Evolutionary conservation across 2,329 filamentous ascomycete genomes (phyloP).

Genomic region (Cordyceps militaris): DNA sequence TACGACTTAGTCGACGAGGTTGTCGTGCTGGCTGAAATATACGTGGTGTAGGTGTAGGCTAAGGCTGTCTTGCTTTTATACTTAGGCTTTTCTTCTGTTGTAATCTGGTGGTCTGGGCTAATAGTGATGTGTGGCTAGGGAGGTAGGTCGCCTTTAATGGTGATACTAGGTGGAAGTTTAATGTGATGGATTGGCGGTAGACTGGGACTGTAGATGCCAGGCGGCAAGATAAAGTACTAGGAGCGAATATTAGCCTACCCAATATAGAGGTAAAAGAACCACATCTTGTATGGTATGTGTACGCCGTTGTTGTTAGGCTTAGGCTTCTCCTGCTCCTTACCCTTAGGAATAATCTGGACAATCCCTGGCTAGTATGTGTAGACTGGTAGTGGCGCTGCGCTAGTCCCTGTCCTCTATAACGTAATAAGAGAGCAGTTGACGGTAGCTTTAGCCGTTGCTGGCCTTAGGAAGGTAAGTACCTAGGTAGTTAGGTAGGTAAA

Average conservation of each 20-base stretch:
- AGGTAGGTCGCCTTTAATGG: slow-evolving; percentile 15
- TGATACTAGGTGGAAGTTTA: slow-evolving; percentile 11
- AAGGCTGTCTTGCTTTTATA: slow-evolving; percentile 14
- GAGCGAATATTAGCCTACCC: too few species aligned
- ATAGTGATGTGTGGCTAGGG: slow-evolving; percentile 17
- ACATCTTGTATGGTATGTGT: slow-evolving; percentile 13
- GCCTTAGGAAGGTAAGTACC: slow-evolving; percentile 15
- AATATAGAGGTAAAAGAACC: slow-evolving; percentile 20
- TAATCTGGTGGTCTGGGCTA: slow-evolving; percentile 9
- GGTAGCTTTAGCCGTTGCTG: slow-evolving; percentile 12
- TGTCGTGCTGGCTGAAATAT: slow-evolving; percentile 7
- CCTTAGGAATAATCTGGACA: neutral
- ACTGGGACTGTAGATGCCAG: slow-evolving; percentile 15
- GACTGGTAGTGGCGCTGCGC: slow-evolving; percentile 12
- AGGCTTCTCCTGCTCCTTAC: slow-evolving; percentile 10
- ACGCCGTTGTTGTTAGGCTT: slow-evolving; percentile 15
- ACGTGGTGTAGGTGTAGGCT: slow-evolving; percentile 8
- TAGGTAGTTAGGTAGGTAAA: slow-evolving; percentile 14
- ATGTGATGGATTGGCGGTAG: slow-evolving; percentile 13
- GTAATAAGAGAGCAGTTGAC: slow-evolving; percentile 9
- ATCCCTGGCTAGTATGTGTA: neutral
- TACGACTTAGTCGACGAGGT: slow-evolving; percentile 13
- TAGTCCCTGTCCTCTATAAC: slow-evolving; percentile 9
- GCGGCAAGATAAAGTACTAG: slow-evolving; percentile 13
- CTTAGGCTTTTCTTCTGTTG: slow-evolving; percentile 13